Base-by-base conservation (phyloP, 306 rosid genomes). In the Medicago ruthenica region DNA sequence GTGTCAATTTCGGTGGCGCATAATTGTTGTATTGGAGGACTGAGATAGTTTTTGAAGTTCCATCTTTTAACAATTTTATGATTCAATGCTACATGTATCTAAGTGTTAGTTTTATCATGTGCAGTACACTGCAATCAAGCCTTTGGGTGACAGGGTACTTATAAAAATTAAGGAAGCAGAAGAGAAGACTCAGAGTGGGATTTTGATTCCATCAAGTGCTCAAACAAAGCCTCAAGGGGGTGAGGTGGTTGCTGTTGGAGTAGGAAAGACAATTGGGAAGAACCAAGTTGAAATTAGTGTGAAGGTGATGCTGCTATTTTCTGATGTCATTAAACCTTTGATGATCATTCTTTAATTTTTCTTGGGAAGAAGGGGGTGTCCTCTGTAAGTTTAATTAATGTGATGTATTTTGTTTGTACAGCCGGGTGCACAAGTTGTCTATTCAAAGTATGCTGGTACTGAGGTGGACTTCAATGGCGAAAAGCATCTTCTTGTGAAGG, bases 181-280 rank as follows among this genome's bases (percentile, higher is more conserved):
- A 62, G 97, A 94, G 86, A 91, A 88, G 76, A 80, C 84, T 0
- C 72, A 67, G 4, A 90, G 97, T 51, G 97, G 98, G n/a, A 94
- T 94, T 73, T 76, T 94, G 61, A 95, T 94, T 82, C 98, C 98
- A 63, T 47, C 96, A 47, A 74, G 82, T 36, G 90, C 97, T 64
- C 96, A 91, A 85, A 47, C 90, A 1, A 91, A 90, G 79, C 98
- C 98, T 39, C 96, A 88, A 84, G 96, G 94, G 21, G 98, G 97
- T 55, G 97, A 91, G 82, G 98, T 94, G 31, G 96, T 94, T 86
- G 95, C 98, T 39, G 71, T 88, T 13, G 95, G 95, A 55, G 97
- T 91, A 73, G 97, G 93, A 62, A 91, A 86, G 79, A 58, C 86
- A 13, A 8, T 87, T 76, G 98, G 97, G 74, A 90, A 88, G 77